A percentile compares a stretch with the other conserved stretches of the same genome.
Evolutionary conservation across 352 stramenopile genomes (phyloP).

Genomic region (Globisporangium acanthophoron): DNA sequence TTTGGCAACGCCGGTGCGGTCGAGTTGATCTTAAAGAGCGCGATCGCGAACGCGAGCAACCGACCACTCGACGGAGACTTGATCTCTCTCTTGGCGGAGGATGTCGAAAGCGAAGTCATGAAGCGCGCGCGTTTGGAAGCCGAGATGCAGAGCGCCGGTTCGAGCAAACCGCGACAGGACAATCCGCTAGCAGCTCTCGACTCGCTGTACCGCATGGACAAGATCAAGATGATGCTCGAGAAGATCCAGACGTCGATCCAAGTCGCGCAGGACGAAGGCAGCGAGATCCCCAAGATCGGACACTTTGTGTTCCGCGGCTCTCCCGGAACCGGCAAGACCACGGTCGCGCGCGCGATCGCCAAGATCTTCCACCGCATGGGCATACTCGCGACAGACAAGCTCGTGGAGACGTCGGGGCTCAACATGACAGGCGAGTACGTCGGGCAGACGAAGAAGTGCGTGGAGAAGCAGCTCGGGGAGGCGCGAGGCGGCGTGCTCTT

Average conservation of each 20-base stretch:
- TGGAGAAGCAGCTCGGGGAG: constrained; percentile 81
- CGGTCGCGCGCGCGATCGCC: constrained; percentile 88
- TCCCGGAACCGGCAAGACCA: constrained; percentile 87
- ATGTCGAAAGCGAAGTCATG: constrained; percentile 44
- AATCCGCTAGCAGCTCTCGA: constrained; percentile 47
- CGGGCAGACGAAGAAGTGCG: constrained; percentile 88
- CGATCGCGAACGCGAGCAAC: constrained; percentile 53
- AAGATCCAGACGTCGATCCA: constrained; percentile 55
- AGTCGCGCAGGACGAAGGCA: constrained; percentile 65
- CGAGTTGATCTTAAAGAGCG: constrained; percentile 73
- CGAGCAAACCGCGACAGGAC: background rate
- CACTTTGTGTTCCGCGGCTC: constrained; percentile 89
- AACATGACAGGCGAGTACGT: constrained; percentile 87
- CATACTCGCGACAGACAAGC: constrained; percentile 87
- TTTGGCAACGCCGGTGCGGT: constrained; percentile 91
- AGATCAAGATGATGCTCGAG: constrained; percentile 46
- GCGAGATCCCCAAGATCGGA: constrained; percentile 45
- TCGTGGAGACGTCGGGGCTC: constrained; percentile 85
- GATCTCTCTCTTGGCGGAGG: constrained; percentile 39
- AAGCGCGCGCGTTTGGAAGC: constrained; percentile 17
- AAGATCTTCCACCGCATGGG: constrained; percentile 92
- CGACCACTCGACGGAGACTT: constrained; percentile 32
- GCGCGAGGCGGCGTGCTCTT: constrained; percentile 91
- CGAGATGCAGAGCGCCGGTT: background rate
- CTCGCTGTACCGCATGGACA: constrained; percentile 52